These are phyloP conservation scores for Arthrinium phaeospermum DNA, from an alignment of 2,329 filamentous ascomycete genomes.

Conservation along the genomic window DNA sequence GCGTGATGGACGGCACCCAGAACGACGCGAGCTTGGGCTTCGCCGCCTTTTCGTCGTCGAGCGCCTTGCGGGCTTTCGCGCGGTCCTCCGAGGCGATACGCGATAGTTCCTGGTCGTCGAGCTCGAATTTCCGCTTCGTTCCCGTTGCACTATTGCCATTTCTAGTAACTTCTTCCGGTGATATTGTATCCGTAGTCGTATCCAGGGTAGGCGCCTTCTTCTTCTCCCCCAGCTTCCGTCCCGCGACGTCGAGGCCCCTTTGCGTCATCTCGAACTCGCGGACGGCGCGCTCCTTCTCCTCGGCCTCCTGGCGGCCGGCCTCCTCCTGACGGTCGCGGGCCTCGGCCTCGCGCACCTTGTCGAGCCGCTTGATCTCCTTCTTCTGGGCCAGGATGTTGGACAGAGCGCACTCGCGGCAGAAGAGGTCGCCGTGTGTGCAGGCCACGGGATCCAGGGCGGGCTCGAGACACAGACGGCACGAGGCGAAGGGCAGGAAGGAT, in stretches of 20 bases:
- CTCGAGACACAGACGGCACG: slow-evolving; percentile 85
- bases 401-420: slow-evolving; percentile 93
- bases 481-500: slow-evolving; percentile 89
- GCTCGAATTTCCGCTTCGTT: slow-evolving; percentile 77
- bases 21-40: slow-evolving; percentile 82
- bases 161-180: slow-evolving; percentile 24
- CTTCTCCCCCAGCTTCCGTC: slow-evolving; percentile 36
- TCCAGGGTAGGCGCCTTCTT: slow-evolving; percentile 27
- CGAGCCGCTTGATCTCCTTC: slow-evolving; percentile 85
- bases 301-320: slow-evolving; percentile 66
- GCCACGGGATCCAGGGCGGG: slow-evolving; percentile 82
- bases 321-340: slow-evolving; percentile 67
- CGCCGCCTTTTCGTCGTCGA: slow-evolving; percentile 68
- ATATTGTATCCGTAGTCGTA: slow-evolving; percentile 6
- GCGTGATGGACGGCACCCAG: slow-evolving; percentile 88
- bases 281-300: slow-evolving; percentile 73
- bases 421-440: slow-evolving; percentile 84
- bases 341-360: slow-evolving; percentile 67
- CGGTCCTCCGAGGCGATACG: slow-evolving; percentile 74
- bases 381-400: slow-evolving; percentile 89
- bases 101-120: slow-evolving; percentile 78
- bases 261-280: slow-evolving; percentile 86
- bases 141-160: slow-evolving; percentile 45
- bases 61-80: slow-evolving; percentile 69
- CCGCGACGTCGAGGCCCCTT: slow-evolving; percentile 63